phyloP scores from a whole-genome alignment of 208 protist species.

The Acanthamoeba rhysodes region DNA sequence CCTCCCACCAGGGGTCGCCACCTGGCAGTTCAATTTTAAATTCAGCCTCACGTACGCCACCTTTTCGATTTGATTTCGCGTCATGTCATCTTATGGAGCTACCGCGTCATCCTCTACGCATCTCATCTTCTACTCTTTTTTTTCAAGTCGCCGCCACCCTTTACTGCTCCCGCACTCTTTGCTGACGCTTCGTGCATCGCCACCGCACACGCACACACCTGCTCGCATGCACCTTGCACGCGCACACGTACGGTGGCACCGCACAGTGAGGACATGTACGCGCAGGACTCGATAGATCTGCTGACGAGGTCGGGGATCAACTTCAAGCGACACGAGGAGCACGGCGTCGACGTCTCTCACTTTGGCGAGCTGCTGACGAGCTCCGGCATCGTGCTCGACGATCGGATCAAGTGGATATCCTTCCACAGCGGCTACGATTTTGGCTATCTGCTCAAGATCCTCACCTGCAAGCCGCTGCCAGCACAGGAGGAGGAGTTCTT shows the following conservation, averaged over 20 bases:
- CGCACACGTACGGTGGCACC: too few relatives aligned
- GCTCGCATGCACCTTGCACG: too few relatives aligned
- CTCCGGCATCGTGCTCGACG: conserved; percentile 97
- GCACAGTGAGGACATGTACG: conserved; percentile 97
- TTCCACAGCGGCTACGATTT: conserved; percentile 99
- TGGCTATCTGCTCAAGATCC: conserved; percentile 97
- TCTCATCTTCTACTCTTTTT: not conserved
- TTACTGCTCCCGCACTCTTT: too few relatives aligned
- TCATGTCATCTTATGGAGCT: too few relatives aligned
- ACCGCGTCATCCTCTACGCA: not conserved
- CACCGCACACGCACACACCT: too few relatives aligned
- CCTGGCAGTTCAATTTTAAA: conserved; percentile 99
- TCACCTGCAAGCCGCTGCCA: conserved; percentile 97
- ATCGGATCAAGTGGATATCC: conserved; percentile 98
- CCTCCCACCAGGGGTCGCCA: conserved; percentile 94
- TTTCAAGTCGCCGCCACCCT: not conserved
- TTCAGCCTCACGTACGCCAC: conserved; percentile 94
- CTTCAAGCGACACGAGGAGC: conserved; percentile 96
- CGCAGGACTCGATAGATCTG: conserved; percentile 98
- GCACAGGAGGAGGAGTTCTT: conserved; percentile 98
- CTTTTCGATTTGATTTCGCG: not conserved
- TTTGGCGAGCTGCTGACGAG: conserved; percentile 98
- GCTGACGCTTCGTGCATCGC: too few relatives aligned
- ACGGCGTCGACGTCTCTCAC: conserved; percentile 97
- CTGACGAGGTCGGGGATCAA: conserved; percentile 97